A percentile compares a stretch with the other conserved stretches of the same genome.
These are phyloP conservation scores for Ceratobasidium sp. DNA, from an alignment of 1,284 basidiomycete genomes.

Conservation along the genomic window DNA sequence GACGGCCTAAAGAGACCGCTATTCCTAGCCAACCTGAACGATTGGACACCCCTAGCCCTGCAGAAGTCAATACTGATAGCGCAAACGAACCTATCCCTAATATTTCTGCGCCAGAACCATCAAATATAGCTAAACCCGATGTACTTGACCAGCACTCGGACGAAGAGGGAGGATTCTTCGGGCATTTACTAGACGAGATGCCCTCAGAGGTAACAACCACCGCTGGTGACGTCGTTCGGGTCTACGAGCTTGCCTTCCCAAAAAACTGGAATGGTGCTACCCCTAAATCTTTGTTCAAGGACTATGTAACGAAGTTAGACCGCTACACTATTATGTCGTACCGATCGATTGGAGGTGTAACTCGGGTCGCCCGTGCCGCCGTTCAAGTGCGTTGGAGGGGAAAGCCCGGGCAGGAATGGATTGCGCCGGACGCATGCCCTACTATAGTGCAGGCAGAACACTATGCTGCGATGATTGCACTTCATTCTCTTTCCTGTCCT, in stretches of 20 bases:
- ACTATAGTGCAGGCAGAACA: conserved; percentile 88
- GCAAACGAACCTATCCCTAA: neutral
- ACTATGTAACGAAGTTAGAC: conserved; percentile 76
- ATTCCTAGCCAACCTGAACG: conserved; percentile 38
- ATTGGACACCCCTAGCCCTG: conserved; percentile 34
- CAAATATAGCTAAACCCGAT: conserved; percentile 61
- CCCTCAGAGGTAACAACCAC: conserved; percentile 66
- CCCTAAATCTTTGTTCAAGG: conserved; percentile 76
- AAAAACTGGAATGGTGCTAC: conserved; percentile 84
- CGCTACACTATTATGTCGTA: conserved; percentile 82
- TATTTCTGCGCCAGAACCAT: neutral
- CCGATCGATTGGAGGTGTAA: conserved; percentile 71
- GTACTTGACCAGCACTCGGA: conserved; percentile 59
- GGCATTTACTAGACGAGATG: conserved; percentile 80
- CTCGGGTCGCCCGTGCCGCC: conserved; percentile 78
- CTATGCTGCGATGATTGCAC: conserved; percentile 87
- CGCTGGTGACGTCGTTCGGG: conserved; percentile 67
- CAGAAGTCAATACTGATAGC: conserved; percentile 54
- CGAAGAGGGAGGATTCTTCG: conserved; percentile 74
- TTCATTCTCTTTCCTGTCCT: conserved; percentile 73
- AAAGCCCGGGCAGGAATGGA: conserved; percentile 71
- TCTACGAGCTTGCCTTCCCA: conserved; percentile 83
- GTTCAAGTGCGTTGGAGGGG: conserved; percentile 76
- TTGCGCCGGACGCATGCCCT: conserved; percentile 89
- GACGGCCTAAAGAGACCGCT: conserved; percentile 36